phyloP scores from a whole-genome alignment of 495 filamentous ascomycete species.

The Elaphomyces granulatus region DNA sequence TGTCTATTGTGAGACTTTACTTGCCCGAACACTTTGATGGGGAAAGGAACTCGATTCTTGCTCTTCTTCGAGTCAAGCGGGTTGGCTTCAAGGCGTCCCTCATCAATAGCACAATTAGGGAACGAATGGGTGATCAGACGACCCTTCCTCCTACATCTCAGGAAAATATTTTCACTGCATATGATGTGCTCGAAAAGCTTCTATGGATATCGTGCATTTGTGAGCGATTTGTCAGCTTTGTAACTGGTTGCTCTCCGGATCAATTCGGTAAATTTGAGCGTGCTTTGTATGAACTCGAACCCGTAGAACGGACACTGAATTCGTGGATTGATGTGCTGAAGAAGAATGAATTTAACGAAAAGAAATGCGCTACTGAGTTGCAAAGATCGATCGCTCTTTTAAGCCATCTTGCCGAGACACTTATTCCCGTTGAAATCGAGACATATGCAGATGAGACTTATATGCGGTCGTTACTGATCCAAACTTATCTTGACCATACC shows the following conservation, averaged over 20 bases:
- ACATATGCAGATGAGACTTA: slow-evolving; percentile 68
- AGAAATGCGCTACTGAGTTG: slow-evolving; percentile 63
- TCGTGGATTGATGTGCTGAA: slow-evolving; percentile 74
- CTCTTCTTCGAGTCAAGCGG: slow-evolving; percentile 73
- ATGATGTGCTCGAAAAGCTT: slow-evolving; percentile 71
- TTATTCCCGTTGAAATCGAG: slow-evolving; percentile 56
- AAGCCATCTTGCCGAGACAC: slow-evolving; percentile 66
- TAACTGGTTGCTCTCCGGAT: slow-evolving; percentile 59
- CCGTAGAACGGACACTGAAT: slow-evolving; percentile 80
- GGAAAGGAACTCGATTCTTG: slow-evolving; percentile 69
- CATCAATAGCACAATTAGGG: slow-evolving; percentile 64
- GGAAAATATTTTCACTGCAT: slow-evolving; percentile 62
- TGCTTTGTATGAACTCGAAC: slow-evolving; percentile 78
- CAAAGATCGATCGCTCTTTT: slow-evolving; percentile 70
- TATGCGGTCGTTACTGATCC: slow-evolving; percentile 60
- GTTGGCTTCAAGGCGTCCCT: slow-evolving; percentile 79
- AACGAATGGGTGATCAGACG: slow-evolving; percentile 45
- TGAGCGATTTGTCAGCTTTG: slow-evolving; percentile 65
- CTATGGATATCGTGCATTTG: slow-evolving; percentile 72
- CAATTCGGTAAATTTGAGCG: slow-evolving; percentile 61
- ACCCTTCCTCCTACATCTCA: slow-evolving; percentile 41
- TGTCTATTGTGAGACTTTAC: slow-evolving; percentile 76
- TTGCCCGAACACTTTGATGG: slow-evolving; percentile 72
- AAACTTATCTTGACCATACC: slow-evolving; percentile 67
- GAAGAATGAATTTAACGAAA: slow-evolving; percentile 75